A percentile compares a stretch with the other conserved stretches of the same genome.
Conservation (phyloP, 2,329 filamentous ascomycete species). For the Exophiala oligosperma region DNA sequence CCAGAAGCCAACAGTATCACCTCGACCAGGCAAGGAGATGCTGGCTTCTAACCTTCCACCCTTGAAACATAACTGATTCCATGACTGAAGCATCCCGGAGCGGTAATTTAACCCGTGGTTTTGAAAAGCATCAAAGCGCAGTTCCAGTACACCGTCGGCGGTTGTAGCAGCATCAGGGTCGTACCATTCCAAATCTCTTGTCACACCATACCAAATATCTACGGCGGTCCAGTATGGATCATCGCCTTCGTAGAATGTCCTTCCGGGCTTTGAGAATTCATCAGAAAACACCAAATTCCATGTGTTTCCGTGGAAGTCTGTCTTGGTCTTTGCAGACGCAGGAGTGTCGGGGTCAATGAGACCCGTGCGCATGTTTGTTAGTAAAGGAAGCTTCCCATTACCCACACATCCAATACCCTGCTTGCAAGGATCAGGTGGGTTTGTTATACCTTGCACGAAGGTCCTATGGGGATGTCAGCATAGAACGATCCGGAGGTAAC, state of each 20-base stretch:
- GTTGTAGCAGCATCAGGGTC: slow-evolving; percentile 68
- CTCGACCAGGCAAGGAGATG: slow-evolving; percentile 67
- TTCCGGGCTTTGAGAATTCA: slow-evolving; percentile 67
- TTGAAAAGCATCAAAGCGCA: slow-evolving; percentile 64
- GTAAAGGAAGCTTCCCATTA: slow-evolving; percentile 49
- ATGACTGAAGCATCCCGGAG: slow-evolving; percentile 73
- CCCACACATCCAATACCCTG: slow-evolving; percentile 51
- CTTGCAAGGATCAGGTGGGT: slow-evolving; percentile 37
- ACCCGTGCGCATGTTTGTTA: slow-evolving; percentile 61
- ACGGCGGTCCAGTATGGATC: slow-evolving; percentile 68
- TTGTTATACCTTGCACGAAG: slow-evolving; percentile 52
- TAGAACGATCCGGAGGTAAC: slow-evolving; percentile 6
- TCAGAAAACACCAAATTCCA: slow-evolving; percentile 70
- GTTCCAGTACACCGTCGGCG: slow-evolving; percentile 60
- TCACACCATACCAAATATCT: slow-evolving; percentile 72
- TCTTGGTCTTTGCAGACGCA: slow-evolving; percentile 56
- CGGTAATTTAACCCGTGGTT: slow-evolving; percentile 67
- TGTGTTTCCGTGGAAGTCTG: slow-evolving; percentile 58
- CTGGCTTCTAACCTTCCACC: slow-evolving; percentile 69
- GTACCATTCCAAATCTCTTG: slow-evolving; percentile 70
- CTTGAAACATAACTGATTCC: slow-evolving; percentile 74
- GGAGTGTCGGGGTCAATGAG: slow-evolving; percentile 71
- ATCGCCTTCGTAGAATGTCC: slow-evolving; percentile 70
- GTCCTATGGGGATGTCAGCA: slow-evolving; percentile 47
- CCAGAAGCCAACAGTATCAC: slow-evolving; percentile 70